Base-by-base conservation (phyloP, 2,329 filamentous ascomycete genomes). In the Fusarium robinianum region DNA sequence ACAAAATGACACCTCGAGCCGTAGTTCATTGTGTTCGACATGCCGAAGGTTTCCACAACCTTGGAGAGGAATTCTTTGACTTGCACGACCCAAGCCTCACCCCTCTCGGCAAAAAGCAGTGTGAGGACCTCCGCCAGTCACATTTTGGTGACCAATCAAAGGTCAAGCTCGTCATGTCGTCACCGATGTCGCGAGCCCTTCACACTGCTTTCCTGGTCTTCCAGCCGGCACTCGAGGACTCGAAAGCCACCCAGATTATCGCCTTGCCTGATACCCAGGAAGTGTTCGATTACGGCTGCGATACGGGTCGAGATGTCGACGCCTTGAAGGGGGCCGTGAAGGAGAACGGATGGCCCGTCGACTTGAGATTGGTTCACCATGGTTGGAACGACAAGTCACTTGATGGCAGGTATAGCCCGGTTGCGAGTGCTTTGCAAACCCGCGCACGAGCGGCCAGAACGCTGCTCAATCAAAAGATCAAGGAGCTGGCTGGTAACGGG, bases 241-340 rank as follows among this genome's bases (percentile, higher is more conserved):
- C 14, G 39, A 46, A 16, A 6, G 16, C 30, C 8, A 33, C 8
- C 4, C 29, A 25, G 2, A 49, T 55, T 5, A 14, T 55, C 22
- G 52, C 52, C 12, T 44, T 55, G 10, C 52, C 52, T 1, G 52
- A 56, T 7, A 52, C 52, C 1, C 52, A 55, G 8, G 52, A 55
- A 17, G 49, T 55, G 12, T 49, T 36, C 3, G 52, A 55, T n/a
- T 51, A 55, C 16, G 34, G 26, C 3, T 53, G 52, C 7, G 52
- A 55, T 29, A 55, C 27, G 4, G 52, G 52, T n/a, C 36, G 23
- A 3, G 27, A 46, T 1, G 38, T 36, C 0, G 29, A 34, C 8
- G 8, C 32, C 6, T 36, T 55, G 16, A 25, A 27, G 9, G 30
- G 31, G 12, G 21, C 9, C 4, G 18, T 12, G 6, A 11, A 10